A percentile compares a stretch with the other conserved stretches of the same genome.
Conservation (phyloP, 2,329 filamentous ascomycete species). For the Aplosporella prunicola region DNA sequence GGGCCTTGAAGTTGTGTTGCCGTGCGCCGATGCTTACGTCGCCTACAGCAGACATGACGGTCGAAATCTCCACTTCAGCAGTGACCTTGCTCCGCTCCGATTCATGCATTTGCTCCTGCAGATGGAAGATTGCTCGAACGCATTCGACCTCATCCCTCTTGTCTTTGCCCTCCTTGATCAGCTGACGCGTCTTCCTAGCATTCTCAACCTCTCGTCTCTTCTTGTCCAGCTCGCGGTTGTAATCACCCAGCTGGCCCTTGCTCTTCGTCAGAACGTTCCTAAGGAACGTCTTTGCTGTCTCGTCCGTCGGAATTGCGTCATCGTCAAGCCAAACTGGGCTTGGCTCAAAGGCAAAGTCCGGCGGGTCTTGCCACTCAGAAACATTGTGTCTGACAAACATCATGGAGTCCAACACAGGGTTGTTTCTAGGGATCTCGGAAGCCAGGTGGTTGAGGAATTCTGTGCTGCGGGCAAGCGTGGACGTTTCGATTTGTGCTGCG, state of each 20-base stretch:
- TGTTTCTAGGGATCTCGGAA: constrained; percentile 77
- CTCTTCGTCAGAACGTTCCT: constrained; percentile 88
- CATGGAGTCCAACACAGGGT: constrained; percentile 83
- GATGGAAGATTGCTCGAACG: constrained; percentile 69
- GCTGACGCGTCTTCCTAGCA: constrained; percentile 62
- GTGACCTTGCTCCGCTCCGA: constrained; percentile 75
- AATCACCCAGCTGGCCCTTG: constrained; percentile 70
- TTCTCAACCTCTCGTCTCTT: constrained; percentile 78
- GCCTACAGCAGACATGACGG: constrained; percentile 82
- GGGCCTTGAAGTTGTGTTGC: constrained; percentile 96
- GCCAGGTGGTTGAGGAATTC: constrained; percentile 63
- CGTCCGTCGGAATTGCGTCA: constrained; percentile 74
- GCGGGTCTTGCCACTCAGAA: constrained; percentile 69
- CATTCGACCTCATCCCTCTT: constrained; percentile 82
- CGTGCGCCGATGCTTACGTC: constrained; percentile 87
- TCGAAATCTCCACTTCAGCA: constrained; percentile 85
- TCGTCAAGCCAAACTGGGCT: constrained; percentile 98
- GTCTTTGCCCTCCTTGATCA: constrained; percentile 72
- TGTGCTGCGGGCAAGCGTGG: constrained; percentile 65
- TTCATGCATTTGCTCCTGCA: constrained; percentile 79
- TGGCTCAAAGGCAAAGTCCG: constrained; percentile 79
- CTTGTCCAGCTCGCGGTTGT: constrained; percentile 75
- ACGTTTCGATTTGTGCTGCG: constrained; percentile 69
- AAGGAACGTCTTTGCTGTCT: constrained; percentile 78
- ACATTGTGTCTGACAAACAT: constrained; percentile 97